Evolutionary conservation across 1,139 yeast genomes (phyloP), one percentile per base, ranked within the genome.

Genomic region (Geotrichum klebahnii): DNA sequence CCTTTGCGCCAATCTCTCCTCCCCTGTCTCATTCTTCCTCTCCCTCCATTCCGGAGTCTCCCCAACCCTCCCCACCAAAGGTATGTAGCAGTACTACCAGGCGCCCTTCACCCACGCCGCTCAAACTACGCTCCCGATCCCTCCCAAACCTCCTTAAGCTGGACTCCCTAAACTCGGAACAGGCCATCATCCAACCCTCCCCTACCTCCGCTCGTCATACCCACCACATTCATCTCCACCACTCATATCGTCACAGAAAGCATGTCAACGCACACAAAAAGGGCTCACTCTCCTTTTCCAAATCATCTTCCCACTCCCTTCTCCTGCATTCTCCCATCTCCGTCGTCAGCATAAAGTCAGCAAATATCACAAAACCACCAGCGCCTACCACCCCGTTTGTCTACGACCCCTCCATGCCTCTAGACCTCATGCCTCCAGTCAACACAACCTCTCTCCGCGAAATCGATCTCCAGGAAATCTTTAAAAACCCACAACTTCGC

Each of bases 401-500:
- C 31, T 42, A 44, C 35, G 42, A 35, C 41, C 16, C 14, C 55
- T 43, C 22, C 55, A 54, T 28, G 52, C 47, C 32, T 49, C 73
- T 71, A 16, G 74, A 75, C 19, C 67, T 73, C 24, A 65, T 74
- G 22, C 97, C 97, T 1, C 96, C 96, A 0, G 90, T 89, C 52
- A 88, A 87, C 67, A 72, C 87, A 50, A 92, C 84, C 62, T 81
- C 89, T 37, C 74, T 90, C 59, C 81, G 84, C 59, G 96, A 89
- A 66, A 86, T 90, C 54, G 97, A 89, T 63, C 71, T 90, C 48
- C 87, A 85, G 56, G 96, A 88, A 63, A 90, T 90, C 50, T 75
- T 90, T 61, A 87, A 86, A 64, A 90, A 90, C 67, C 96, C 96
- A 6, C 96, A 88, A 67, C 74, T 90, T 53, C 79, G 97, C 56